These are phyloP conservation scores for Aspergillus jensenii DNA, from an alignment of 2,329 filamentous ascomycete genomes.

Conservation along the genomic window DNA sequence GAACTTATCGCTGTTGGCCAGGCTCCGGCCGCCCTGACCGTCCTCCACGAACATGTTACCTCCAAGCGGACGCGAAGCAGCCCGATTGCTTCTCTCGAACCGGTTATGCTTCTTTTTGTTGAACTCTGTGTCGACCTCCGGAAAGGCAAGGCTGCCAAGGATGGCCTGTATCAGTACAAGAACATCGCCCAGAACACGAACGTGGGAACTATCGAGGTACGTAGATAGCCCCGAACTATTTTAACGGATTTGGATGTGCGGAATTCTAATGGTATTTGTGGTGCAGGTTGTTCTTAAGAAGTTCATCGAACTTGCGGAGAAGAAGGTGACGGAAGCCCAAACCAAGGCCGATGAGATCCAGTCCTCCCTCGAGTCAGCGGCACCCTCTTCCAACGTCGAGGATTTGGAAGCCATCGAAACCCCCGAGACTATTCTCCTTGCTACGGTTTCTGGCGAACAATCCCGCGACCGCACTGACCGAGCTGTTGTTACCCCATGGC, in stretches of 20 bases:
- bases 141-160: slow-evolving; percentile 98
- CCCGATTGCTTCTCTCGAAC: slow-evolving; percentile 92
- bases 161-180: slow-evolving; percentile 99
- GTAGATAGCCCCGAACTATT: slow-evolving; percentile 1
- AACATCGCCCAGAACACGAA: slow-evolving; percentile 99
- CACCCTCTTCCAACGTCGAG: slow-evolving; percentile 74
- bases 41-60: slow-evolving; percentile 98
- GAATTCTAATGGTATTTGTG: slow-evolving; percentile 8
- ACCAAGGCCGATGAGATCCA: slow-evolving; percentile 95
- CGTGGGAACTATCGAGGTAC: slow-evolving; percentile 92
- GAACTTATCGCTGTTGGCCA: slow-evolving; percentile 98
- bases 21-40: slow-evolving; percentile 83
- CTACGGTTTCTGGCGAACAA: slow-evolving; percentile 96
- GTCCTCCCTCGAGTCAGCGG: slow-evolving; percentile 74
- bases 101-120: slow-evolving; percentile 96
- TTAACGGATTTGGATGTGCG: background rate
- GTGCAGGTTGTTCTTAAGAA: slow-evolving; percentile 83
- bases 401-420: slow-evolving; percentile 97
- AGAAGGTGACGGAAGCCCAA: slow-evolving; percentile 95
- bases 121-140: slow-evolving; percentile 95
- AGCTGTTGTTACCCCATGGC: slow-evolving; percentile 96
- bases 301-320: slow-evolving; percentile 95
- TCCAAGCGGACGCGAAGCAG: slow-evolving; percentile 97
- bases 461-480: slow-evolving; percentile 96
- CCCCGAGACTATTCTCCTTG: slow-evolving; percentile 94